phyloP scores from a whole-genome alignment of 352 stramenopile species.

The Phytophthora hybrid region DNA sequence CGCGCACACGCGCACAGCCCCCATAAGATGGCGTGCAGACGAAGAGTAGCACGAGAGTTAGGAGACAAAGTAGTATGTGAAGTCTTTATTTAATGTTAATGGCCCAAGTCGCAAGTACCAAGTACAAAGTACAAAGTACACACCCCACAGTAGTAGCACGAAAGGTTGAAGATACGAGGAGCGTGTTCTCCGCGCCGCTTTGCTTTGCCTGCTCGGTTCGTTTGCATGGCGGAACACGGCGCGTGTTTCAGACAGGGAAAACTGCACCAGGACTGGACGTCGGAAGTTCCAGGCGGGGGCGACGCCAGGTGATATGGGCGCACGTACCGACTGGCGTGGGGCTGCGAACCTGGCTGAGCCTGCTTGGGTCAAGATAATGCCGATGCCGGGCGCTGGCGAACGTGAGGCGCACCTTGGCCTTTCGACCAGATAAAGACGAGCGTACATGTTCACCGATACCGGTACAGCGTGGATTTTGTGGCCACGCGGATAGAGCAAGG shows the following conservation, averaged over 20 bases:
- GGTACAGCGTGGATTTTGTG: background rate
- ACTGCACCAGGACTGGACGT: background rate
- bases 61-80: conserved; percentile 33
- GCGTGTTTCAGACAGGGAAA: background rate
- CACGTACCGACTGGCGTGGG: conserved; percentile 19
- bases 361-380: conserved; percentile 14
- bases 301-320: conserved; percentile 18
- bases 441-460: too few relatives aligned
- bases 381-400: background rate
- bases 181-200: too few relatives aligned
- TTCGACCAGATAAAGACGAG: too few relatives aligned
- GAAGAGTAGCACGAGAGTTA: conserved; percentile 21
- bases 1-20: background rate
- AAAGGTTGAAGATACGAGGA: too few relatives aligned
- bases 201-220: background rate
- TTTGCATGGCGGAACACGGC: conserved; percentile 13
- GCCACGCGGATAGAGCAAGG: background rate
- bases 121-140: background rate
- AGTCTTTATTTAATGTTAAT: conserved; percentile 15
- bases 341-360: conserved; percentile 16
- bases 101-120: background rate
- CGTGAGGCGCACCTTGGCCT: background rate
- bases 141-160: too few relatives aligned
- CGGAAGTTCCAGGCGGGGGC: background rate
- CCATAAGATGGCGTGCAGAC: conserved; percentile 4